A percentile compares a stretch with the other conserved stretches of the same genome.
These are phyloP conservation scores for Neurospora sp. DNA, from an alignment of 495 filamentous ascomycete genomes.

Conservation along the genomic window DNA sequence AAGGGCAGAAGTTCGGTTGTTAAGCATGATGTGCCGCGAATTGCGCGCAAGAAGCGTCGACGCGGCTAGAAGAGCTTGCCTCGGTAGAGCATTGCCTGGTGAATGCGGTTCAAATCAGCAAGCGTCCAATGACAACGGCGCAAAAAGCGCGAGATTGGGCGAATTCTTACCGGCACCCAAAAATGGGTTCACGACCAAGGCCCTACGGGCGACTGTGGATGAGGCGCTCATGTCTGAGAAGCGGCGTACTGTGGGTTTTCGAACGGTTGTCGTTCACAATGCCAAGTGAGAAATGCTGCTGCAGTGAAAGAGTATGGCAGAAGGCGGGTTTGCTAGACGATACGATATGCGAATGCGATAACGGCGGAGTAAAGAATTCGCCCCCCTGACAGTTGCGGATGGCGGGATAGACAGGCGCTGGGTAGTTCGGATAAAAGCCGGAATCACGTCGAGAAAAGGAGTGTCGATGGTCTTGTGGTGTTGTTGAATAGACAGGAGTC, in stretches of 20 bases:
- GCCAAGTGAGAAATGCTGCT: neutral
- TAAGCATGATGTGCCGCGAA: slow-evolving; percentile 47
- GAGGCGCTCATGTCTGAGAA: slow-evolving; percentile 47
- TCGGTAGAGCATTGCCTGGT: slow-evolving; percentile 28
- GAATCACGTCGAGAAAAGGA: neutral
- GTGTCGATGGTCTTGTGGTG: neutral
- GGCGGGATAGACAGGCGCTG: neutral
- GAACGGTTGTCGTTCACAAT: neutral
- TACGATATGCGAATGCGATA: neutral
- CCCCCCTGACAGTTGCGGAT: neutral
- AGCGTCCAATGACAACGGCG: slow-evolving; percentile 1
- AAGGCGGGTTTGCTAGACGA: neutral
- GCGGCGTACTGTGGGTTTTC: neutral
- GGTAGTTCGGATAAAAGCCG: neutral
- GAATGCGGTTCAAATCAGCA: neutral
- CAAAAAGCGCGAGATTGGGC: slow-evolving; percentile 7
- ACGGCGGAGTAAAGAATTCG: neutral
- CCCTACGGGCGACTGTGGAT: slow-evolving; percentile 47
- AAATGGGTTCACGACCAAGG: slow-evolving; percentile 46
- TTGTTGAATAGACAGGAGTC: neutral
- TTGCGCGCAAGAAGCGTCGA: slow-evolving; percentile 48
- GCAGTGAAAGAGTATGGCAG: neutral
- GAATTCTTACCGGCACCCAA: slow-evolving; percentile 28
- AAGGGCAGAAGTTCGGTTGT: slow-evolving; percentile 54
- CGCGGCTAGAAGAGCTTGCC: slow-evolving; percentile 29